Evolutionary conservation across 2,329 filamentous ascomycete genomes (phyloP), one percentile per base, ranked within the genome.

Genomic region (Penicillium polonicum): DNA sequence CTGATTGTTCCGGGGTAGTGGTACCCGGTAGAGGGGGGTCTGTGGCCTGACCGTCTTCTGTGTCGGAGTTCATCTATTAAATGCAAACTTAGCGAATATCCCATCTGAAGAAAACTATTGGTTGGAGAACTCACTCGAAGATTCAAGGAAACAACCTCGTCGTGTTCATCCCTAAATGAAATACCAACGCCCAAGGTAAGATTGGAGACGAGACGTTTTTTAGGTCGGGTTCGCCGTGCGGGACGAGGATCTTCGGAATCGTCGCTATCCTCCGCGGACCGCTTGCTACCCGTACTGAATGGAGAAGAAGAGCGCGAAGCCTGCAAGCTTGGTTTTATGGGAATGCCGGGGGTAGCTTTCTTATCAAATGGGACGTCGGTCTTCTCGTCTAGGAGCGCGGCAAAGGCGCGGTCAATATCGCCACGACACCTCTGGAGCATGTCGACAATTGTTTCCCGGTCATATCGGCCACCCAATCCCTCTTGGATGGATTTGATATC

Each of bases 401-500:
- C 76, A 42, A 85, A 82, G 7, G 83, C 81, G 29, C 75, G 70
- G 62, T 84, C 77, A 44, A 86, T 76, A 63, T 83, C 79, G 42
- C 83, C 82, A 49, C 79, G 81, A 55, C 78, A 79, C 61, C 80
- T 78, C 64, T 82, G 76, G 33, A 86, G 74, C 59, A 80, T 78
- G 61, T 80, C 77, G 48, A 80, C 79, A 59, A 85, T 82, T 25
- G 78, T 78, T 29, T 74, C 75, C 41, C 79, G 78, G 63, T 83
- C 79, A 42, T 78, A 76, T 51, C 78, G 74, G 54, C 78, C 80
- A 21, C 82, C 82, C 10, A 85, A 70, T 4, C 80, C 80, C 61
- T 79, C 78, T 51, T 77, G 72, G 8, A 85, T 82, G 6, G 77
- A 75, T 38, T 82, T 79, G 49, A 85, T 80, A 74, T 83, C 83